A percentile compares a stretch with the other conserved stretches of the same genome.
Conservation (phyloP, 1,139 yeast genomes). For the Yueomyces sp. region DNA sequence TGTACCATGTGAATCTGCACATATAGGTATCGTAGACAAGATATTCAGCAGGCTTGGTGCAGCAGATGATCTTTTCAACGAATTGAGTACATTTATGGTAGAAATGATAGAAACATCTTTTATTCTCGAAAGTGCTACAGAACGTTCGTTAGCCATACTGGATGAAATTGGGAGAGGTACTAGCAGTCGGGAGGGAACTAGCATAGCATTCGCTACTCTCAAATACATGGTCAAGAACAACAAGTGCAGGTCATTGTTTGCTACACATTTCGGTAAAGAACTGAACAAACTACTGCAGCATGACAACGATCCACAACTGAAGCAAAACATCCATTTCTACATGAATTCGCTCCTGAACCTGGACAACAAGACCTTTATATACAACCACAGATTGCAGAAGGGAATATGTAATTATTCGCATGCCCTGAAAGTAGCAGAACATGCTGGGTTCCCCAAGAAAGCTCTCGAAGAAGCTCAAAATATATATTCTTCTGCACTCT, state of each 20-base stretch:
- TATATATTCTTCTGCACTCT: no score
- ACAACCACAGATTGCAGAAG: conserved; percentile 50
- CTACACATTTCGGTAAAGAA: conserved; percentile 85
- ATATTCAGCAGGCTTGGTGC: conserved; percentile 86
- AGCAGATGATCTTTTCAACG: conserved; percentile 77
- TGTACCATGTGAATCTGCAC: conserved; percentile 71
- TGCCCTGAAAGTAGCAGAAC: conserved; percentile 72
- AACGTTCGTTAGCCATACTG: conserved; percentile 66
- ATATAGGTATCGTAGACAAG: conserved; percentile 70
- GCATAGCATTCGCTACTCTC: conserved; percentile 78
- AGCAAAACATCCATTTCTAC: conserved; percentile 32
- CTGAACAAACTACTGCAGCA: conserved; percentile 31
- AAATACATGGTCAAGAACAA: conserved; percentile 42
- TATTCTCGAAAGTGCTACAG: conserved; percentile 66
- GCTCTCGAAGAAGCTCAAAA: conserved; percentile 42
- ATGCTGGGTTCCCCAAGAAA: conserved; percentile 68
- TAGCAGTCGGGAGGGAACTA: conserved; percentile 76
- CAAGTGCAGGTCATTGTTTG: conserved; percentile 70
- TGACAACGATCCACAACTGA: conserved; percentile 21
- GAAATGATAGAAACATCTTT: conserved; percentile 93
- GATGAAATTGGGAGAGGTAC: conserved; percentile 98
- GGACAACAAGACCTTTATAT: conserved; percentile 27
- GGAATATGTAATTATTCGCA: conserved; percentile 74
- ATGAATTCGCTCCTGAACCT: conserved; percentile 36
- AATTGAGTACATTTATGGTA: conserved; percentile 90